These are phyloP conservation scores for Leishmania turanica DNA, from an alignment of 208 protist genomes.

Conservation along the genomic window DNA sequence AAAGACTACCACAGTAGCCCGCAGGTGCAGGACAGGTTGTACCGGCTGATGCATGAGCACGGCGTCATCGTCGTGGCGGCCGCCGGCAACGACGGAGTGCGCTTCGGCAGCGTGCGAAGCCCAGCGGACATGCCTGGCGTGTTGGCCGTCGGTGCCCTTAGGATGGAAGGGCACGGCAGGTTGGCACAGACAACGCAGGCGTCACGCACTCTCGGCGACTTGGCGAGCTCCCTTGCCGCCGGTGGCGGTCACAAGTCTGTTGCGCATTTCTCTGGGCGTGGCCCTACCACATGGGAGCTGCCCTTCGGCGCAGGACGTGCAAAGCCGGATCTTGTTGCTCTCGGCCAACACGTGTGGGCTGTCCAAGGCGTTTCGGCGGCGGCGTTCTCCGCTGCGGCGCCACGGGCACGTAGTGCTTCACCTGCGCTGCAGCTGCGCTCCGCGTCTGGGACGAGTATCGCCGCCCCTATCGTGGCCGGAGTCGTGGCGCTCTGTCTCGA, in stretches of 20 bases:
- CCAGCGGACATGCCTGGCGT: constrained; percentile 96
- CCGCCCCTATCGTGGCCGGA: constrained; percentile 95
- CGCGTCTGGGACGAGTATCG: constrained; percentile 94
- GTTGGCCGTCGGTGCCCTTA: constrained; percentile 92
- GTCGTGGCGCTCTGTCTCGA: constrained; percentile 88
- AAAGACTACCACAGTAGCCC: constrained; percentile 93
- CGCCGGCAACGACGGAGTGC: constrained; percentile 96
- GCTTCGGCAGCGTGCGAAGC: constrained; percentile 96
- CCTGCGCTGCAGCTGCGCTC: constrained; percentile 29
- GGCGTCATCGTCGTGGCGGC: constrained; percentile 95
- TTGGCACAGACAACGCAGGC: background rate
- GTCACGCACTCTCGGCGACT: background rate
- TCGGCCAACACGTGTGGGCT: constrained; percentile 61
- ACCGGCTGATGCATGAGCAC: constrained; percentile 76
- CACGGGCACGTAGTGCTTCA: background rate
- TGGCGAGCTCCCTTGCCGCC: background rate
- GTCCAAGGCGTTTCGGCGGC: constrained; percentile 25
- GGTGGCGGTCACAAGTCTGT: constrained; percentile 26
- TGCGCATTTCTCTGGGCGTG: constrained; percentile 92
- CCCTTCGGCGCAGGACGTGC: constrained; percentile 92
- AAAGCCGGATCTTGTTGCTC: constrained; percentile 97
- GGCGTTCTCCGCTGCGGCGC: background rate
- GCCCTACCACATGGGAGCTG: constrained; percentile 95
- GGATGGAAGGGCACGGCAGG: background rate
- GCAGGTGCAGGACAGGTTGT: constrained; percentile 52